Base-by-base conservation (phyloP, 2,329 filamentous ascomycete species). In the Cercospora zeae-maydis region DNA sequence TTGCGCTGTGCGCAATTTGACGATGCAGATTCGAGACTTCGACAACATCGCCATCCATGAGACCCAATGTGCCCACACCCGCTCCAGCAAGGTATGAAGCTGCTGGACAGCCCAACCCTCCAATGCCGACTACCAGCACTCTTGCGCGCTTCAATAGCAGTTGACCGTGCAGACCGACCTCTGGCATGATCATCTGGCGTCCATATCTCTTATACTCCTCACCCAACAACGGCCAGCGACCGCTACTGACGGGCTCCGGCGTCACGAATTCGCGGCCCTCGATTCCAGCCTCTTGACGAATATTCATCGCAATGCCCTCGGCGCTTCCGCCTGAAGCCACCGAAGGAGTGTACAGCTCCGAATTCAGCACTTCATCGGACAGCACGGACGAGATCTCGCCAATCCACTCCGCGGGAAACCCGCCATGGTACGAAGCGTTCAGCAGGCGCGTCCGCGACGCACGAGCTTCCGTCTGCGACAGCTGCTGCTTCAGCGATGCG, bases 1-100 rank as follows among this genome's bases (percentile, higher is more conserved):
- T 79, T 0, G 87, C 90, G 2, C 83, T 83, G 75, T 99, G 93
- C 33, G 92, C 84, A 56, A 98, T 86, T 77, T 99, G 95, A 0
- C 95, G 88, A 79, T 98, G 95, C 13, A 99, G 82, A 74, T 99
- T 99, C 30, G 92, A 96, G 14, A 83, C 79, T 74, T 98, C 95
- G 31, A 99, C 93, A 0, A 81, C 82, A 76, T 99, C 95, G 3
- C 90, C 92, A 74, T 99, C 95, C 24, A 95, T 85, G 7, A 99
- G 80, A 0, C 93, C 93, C 16, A 99, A 77, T 0, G 83, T 90
- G 8, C 93, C 92, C 1, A 97, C 84, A 0, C 95, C 95, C 1
- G 95, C 90, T 21, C 92, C 93, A 9, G 92, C 91, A 1, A 99
- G 85, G 74, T 99, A 99, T n/a, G 90, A 85, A 0, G 93, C 91